Percentiles rank a stretch among this genome's conserved stretches.
phyloP scores from a whole-genome alignment of 345 rosid genomes.

The Barbarea vulgaris region DNA sequence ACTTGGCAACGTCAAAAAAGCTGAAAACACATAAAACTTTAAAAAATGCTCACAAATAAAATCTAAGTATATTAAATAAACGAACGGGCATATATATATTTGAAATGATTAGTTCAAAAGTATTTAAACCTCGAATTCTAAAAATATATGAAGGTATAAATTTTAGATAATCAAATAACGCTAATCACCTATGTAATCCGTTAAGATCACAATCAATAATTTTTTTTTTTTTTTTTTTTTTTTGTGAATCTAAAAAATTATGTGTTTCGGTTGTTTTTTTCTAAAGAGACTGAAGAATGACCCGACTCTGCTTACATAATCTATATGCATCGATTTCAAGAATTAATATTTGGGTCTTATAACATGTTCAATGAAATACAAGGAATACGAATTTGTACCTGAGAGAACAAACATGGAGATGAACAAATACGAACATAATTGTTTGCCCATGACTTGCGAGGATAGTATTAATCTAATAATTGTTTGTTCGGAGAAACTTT shows the following conservation, averaged over 20 bases:
- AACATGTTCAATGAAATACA: background rate
- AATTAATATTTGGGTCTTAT: background rate
- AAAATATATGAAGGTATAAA: background rate
- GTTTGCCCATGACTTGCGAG: background rate
- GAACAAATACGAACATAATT: background rate
- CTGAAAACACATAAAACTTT: background rate
- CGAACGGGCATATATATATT: background rate
- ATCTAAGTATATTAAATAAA: background rate
- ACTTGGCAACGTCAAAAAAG: constrained; percentile 16
- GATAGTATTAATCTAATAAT: background rate
- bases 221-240: no score
- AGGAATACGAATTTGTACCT: background rate
- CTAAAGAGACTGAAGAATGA: background rate
- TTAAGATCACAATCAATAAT: background rate
- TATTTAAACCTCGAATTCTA: background rate
- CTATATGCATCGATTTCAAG: background rate
- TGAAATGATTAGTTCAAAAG: background rate
- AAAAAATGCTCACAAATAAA: background rate
- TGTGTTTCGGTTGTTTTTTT: background rate
- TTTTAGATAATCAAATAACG: background rate
- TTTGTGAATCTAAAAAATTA: background rate
- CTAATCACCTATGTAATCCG: background rate
- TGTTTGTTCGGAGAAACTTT: background rate
- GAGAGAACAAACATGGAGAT: constrained; percentile 10
- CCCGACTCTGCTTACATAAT: background rate